Conservation (phyloP, 164 flowering plant species). For the Kingdonia uniflora region DNA sequence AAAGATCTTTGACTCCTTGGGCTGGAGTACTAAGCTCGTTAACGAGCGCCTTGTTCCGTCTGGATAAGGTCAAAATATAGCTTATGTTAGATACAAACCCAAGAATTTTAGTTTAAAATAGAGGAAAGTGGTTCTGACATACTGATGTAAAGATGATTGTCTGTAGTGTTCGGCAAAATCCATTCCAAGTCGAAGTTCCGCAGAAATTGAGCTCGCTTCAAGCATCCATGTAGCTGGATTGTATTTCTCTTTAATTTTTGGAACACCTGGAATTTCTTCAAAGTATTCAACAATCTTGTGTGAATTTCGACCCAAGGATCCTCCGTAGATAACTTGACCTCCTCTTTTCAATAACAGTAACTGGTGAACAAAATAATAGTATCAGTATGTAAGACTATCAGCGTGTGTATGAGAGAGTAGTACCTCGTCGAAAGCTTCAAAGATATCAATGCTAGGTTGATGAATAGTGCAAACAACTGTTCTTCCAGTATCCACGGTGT, state of each 20-base stretch:
- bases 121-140: no score
- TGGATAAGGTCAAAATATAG: no score
- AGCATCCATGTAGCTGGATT: constrained; percentile 4
- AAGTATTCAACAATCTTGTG: constrained; percentile 53
- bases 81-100: background rate
- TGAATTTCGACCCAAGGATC: constrained; percentile 76
- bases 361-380: constrained; percentile 16
- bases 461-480: constrained; percentile 99
- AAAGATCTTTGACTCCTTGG: constrained; percentile 36
- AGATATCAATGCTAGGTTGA: constrained; percentile 98
- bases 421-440: constrained; percentile 98
- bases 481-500: constrained; percentile 97
- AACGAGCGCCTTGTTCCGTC: no score
- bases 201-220: constrained; percentile 18
- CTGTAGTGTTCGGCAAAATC: no score
- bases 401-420: background rate
- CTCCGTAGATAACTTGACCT: constrained; percentile 78
- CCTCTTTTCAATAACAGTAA: no score
- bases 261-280: background rate
- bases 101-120: background rate
- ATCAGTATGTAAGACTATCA: background rate
- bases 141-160: no score
- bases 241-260: no score
- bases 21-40: constrained; percentile 49
- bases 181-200: constrained; percentile 44